Percentiles rank a stretch among this genome's conserved stretches.
phyloP scores from a whole-genome alignment of 495 filamentous ascomycete species.

The Ramalina intermedia region DNA sequence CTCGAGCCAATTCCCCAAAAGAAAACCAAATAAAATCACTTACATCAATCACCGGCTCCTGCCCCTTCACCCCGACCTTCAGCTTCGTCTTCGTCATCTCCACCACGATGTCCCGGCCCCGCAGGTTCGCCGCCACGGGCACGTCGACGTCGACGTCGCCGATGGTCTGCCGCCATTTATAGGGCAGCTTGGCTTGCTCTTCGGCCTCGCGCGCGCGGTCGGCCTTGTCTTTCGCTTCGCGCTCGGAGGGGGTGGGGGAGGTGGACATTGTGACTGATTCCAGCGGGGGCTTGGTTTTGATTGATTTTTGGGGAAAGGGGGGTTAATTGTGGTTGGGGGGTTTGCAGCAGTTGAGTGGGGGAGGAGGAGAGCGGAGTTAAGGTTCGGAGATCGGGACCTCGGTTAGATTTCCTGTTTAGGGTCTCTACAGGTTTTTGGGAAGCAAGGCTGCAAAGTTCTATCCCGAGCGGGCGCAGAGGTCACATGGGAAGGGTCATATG shows the following conservation, averaged over 20 bases:
- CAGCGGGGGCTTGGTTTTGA: no score
- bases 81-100: conserved; percentile 68
- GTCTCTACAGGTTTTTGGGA: no score
- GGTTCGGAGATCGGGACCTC: no score
- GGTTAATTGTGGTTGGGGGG: no score
- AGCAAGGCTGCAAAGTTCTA: no score
- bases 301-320: no score
- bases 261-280: conserved; percentile 15
- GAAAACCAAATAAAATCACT: conserved; percentile 9
- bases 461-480: no score
- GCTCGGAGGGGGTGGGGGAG: conserved; percentile 35
- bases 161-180: conserved; percentile 98
- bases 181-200: conserved; percentile 84
- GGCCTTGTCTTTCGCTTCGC: conserved; percentile 44
- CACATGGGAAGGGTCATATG: no score
- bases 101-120: conserved; percentile 71
- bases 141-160: conserved; percentile 72
- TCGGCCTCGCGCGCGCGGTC: conserved; percentile 63
- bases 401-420: no score
- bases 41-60: conserved; percentile 76
- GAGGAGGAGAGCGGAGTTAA: no score
- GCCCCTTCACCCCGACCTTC: conserved; percentile 74
- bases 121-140: conserved; percentile 62
- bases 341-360: no score
- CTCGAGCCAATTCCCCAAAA: no score